Evolutionary conservation across 176 grass and related monocot genomes (phyloP), one percentile per base, ranked within the genome.

Genomic region (Miscanthus lutarioriparius): DNA sequence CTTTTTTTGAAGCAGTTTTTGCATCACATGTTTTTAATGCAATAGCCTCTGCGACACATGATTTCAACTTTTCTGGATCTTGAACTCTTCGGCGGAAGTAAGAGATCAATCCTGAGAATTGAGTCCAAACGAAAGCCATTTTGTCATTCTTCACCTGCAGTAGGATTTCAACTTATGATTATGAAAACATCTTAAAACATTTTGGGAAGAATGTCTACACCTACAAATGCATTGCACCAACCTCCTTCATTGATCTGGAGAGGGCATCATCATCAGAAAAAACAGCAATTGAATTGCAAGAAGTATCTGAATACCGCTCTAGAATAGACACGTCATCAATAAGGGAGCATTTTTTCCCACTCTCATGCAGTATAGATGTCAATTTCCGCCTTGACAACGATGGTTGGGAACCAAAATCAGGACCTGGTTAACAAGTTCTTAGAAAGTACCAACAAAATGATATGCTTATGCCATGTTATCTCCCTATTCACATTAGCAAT

Each of bases 201-300:
- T 76, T 43, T 49, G 1, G 3, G 14, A 39, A 39, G 28, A 59
- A 86, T 71, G 43, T 74, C 3, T 78, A 22, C 4, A 9, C 67
- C 28, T 83, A 48, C 25, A 75, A 61, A 38, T 75, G 35, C 40
- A 35, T 35, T 80, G 51, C 76, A 41, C 43, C 27, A 77, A 98
- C 96, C 93, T 95, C 93, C 68, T 95, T 98, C 72, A 94, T 87
- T 80, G 86, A 86, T 86, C 89, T 93, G 49, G 86, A 94, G 66
- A 98, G 93, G 16, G 96, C 91, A 30, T 98, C 89, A 36, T 91
- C 80, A 89, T 98, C 96, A 61, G 96, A 93, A 86, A 89, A 90
- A 67, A 87, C 81, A 64, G 93, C 76, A 87, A 98, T 94, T 64
- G 91, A 79, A 92, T 98, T 98, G 88, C 83, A 94, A 56, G 87